These are phyloP conservation scores for Naegleria fowleri DNA, from an alignment of 208 protist genomes.

Conservation along the genomic window DNA sequence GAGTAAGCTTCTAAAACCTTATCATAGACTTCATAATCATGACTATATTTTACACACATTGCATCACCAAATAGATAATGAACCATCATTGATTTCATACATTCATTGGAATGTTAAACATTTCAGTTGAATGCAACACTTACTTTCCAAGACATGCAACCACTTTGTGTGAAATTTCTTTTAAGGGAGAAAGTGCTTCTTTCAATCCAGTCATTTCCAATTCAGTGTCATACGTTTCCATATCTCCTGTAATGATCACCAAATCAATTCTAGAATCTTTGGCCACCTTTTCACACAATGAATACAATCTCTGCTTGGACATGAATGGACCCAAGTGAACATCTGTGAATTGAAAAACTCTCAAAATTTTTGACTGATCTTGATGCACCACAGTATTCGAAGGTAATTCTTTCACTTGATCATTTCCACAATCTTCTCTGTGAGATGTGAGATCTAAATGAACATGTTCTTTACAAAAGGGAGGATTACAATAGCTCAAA, in stretches of 20 bases:
- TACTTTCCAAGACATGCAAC: conserved; percentile 20
- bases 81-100: too few relatives aligned
- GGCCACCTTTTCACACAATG: background rate
- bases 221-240: background rate
- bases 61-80: too few relatives aligned
- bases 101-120: too few relatives aligned
- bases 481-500: background rate
- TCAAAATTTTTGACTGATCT: background rate
- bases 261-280: background rate
- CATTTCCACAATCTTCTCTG: background rate
- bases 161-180: background rate
- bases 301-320: background rate
- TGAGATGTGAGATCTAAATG: background rate
- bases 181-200: background rate
- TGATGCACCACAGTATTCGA: background rate
- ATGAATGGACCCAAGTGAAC: background rate
- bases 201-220: background rate
- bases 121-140: too few relatives aligned
- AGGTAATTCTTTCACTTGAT: background rate
- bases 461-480: background rate
- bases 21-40: background rate
- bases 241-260: background rate
- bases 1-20: background rate
- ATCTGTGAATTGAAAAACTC: background rate
- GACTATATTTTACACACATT: too few relatives aligned